Evolutionary conservation across 192 early-diverging fungal genomes (phyloP), one percentile per base, ranked within the genome.

Genomic region (Spizellomyces sp.): DNA sequence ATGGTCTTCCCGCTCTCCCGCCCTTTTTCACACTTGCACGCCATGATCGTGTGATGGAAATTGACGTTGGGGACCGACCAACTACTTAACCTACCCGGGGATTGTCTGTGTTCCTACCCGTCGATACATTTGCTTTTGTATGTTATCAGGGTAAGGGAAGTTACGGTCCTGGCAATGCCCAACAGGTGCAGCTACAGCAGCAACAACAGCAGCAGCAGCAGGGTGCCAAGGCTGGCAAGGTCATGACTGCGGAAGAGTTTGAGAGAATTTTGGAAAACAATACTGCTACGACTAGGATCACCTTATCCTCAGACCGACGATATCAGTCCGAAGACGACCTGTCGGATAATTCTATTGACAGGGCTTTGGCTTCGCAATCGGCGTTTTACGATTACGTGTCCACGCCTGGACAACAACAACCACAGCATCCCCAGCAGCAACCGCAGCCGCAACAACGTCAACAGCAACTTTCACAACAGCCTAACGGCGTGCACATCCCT

Each of bases 191-290:
- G 27, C 27, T 36, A 36, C 27, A 36, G 27, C 27, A 36, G 27
- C 0, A 36, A 36, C 27, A 36, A 36, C 27, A 36, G 27, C 27
- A 36, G 27, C 27, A 36, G 27, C 27, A 36, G 27, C 50, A 54
- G 17, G 59, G 59, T 12, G 59, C n/a, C 12, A 22, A 12, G 21
- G n/a, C 66, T n/a, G 42, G 55, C 15, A 68, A 68, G 55, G 66
- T 44, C 19, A 68, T 68, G 66, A 70, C 45, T 43, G 69, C 69
- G 5, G 59, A 62, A 21, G 69, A 70, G 48, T 70, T 70, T 44
- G 69, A 70, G 44, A 57, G 69, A 9, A 15, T 70, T 10, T 21
- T 70, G 10, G 58, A 62, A 45, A 45, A 60, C 9, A 60, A 70
- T 41, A 62, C 45, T 41, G 22, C 69, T 41, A 70, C 69, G n/a